Evolutionary conservation across 495 filamentous ascomycete species (phyloP), one percentile per base, ranked within the genome.

Genomic region (Podospora comata): DNA sequence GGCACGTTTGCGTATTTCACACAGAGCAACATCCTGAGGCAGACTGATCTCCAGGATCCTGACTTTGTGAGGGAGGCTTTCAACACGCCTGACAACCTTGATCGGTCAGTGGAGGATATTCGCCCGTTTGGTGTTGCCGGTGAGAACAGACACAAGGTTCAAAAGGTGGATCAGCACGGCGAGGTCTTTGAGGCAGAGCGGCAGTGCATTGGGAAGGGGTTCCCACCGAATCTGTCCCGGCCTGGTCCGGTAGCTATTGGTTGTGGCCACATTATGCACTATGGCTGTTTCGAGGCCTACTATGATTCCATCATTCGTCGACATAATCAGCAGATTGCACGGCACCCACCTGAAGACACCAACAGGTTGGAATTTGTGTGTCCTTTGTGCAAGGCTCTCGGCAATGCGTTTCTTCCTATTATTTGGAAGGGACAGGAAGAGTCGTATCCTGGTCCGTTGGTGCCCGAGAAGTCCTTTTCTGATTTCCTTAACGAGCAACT

Each of bases 201-300:
- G 65, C 89, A 96, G 80, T 89, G 88, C 19, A 85, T 98, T 20
- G 94, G 93, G 59, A 94, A 93, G 78, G 95, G 95, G 2, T 98
- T 97, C 73, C 89, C 92, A 4, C 78, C 87, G 11, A 81, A 82
- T 27, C 85, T 88, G 54, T 87, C 85, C 9, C 82, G 83, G 54
- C 83, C 85, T n/a, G 96, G 93, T 0, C 91, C 94, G 4, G 91
- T 98, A 5, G 88, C 93, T 7, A 92, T 92, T 55, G 92, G 94
- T 32, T 99, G 95, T 79, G 94, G 93, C 5, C 95, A 99, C 77
- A 94, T 98, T 70, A 99, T 99, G 95, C 95, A 99, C 75, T 99
- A 92, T 74, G 87, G 86, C 39, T 99, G 95, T 78, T 99, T 98
- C 73, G 94, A 97, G 70, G 85, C 89, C 34, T 98, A 97, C 78